A percentile compares a stretch with the other conserved stretches of the same genome.
Evolutionary conservation across 1,139 yeast species (phyloP).

Genomic region (Pichia sp.): DNA sequence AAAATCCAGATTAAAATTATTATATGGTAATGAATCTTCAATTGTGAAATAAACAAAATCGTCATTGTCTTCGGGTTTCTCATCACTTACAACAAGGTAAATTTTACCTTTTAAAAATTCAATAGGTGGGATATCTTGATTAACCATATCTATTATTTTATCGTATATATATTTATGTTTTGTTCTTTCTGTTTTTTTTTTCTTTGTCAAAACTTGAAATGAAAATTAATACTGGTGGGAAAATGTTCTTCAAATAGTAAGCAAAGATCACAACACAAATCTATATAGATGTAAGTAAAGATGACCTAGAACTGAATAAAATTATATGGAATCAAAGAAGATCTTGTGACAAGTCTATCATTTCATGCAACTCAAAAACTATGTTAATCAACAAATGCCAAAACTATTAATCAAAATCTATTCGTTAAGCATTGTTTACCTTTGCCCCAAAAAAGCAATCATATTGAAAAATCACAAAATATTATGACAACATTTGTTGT

Average conservation of each 20-base stretch:
- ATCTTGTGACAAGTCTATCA: too few relatives aligned
- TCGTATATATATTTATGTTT: background rate
- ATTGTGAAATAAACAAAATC: conserved; percentile 83
- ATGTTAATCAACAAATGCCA: too few relatives aligned
- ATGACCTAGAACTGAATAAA: too few relatives aligned
- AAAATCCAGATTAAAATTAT: conserved; percentile 89
- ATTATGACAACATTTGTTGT: background rate
- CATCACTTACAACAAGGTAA: conserved; percentile 85
- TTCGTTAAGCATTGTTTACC: conserved; percentile 6
- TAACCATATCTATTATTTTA: background rate
- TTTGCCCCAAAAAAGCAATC: conserved; percentile 6
- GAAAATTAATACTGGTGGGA: too few relatives aligned
- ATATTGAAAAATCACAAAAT: too few relatives aligned
- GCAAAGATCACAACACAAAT: too few relatives aligned
- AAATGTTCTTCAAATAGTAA: too few relatives aligned
- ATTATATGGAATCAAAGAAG: too few relatives aligned
- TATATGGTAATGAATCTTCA: conserved; percentile 87
- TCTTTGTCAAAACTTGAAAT: too few relatives aligned
- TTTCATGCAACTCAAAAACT: too few relatives aligned
- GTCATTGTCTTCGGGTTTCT: conserved; percentile 68
- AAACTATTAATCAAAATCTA: too few relatives aligned
- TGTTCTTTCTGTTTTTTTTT: background rate
- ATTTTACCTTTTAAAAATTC: conserved; percentile 49
- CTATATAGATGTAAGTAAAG: too few relatives aligned
- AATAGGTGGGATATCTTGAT: conserved; percentile 23